Base-by-base conservation (phyloP, 2,329 filamentous ascomycete genomes). In the Diplodia mutila region DNA sequence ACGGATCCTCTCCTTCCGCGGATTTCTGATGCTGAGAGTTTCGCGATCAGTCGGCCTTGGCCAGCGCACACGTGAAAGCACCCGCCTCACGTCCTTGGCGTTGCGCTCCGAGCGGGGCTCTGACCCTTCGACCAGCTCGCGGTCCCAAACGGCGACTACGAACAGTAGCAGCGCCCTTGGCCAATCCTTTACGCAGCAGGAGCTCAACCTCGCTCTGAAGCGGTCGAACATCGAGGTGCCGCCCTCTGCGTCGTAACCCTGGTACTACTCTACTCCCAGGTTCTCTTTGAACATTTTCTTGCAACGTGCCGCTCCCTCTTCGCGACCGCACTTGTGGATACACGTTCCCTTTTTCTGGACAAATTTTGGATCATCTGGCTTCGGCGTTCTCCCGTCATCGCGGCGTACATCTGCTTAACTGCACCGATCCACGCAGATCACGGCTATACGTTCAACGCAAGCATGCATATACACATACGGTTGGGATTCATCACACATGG, bases 181-280 rank as follows among this genome's bases (percentile, higher is more conserved):
- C 61, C 69, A 75, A 23, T 79, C 79, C 1, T 84, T 84, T 70
- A 77, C 80, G 2, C 75, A 80, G 29, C 79, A 82, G 61, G 81
- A 84, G 32, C 76, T 84, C 54, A 78, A 79, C 51, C 72, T 80
- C 9, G 82, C 82, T 0, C 71, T 84, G 64, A 75, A 80, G 61
- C 75, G 76, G 49, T 81, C 80, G 4, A 78, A 80, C 68, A 69
- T 79, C n/a, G 71, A 72, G 34, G 73, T 76, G 6, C 72, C 76
- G 14, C 42, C 18, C 16, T 25, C 59, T 11, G 27, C 42, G 3
- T 61, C 59, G n/a, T 61, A 61, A 37, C 34, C 8, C 34, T 2
- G 12, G 48, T 51, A 3, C 9, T 18, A 14, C 7, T 61, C 23
- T n/a, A n/a, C n/a, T n/a, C n/a, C n/a, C n/a, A n/a, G 12, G 23